Base-by-base conservation (phyloP, 2,329 filamentous ascomycete genomes). In the Microcyclospora tardicrescens region DNA sequence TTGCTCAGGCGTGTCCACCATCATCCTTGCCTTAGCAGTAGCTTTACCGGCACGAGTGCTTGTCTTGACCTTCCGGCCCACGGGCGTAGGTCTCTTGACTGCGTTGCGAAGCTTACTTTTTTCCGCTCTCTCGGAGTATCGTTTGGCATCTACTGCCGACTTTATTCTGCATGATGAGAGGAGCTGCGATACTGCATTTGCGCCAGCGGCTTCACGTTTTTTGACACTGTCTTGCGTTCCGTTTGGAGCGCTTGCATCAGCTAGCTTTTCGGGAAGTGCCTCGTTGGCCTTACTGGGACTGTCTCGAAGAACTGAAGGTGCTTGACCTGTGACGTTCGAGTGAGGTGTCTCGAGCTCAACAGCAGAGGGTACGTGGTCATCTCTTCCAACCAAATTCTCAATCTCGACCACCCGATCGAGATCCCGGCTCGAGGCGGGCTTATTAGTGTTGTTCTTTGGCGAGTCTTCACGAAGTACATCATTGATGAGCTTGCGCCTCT, bases 131-230 rank as follows among this genome's bases (percentile, higher is more conserved):
- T 4, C 10, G 14, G 12, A n/a, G 10, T 4, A n/a, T 10, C 14
- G 12, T 15, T 32, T 32, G 35, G 36, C 33, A 24, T 24, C 19
- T 24, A 24, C 19, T 5, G 19, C 19, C 24, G 14, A 6, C 16
- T 19, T 34, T 16, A 16, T 15, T 15, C 15, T 27, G 2, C 33
- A 30, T 15, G 19, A 24, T 16, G 48, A 41, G 8, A 56, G 42
- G 12, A 57, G 43, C 30, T 56, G 53, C 14, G 50, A 54, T 12
- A 56, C 59, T 31, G 60, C 56, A 38, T 48, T 43, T 14, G 56
- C 55, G 14, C 60, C 60, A 31, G 55, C 52, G 32, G 55, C 36
- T 41, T 65, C 63, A 12, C 53, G 55, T 37, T 49, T 46, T 30
- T 50, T 53, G 28, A 49, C 41, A 39, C 52, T 53, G 33, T 52